These are phyloP conservation scores for Amaranthus hypochondriacus DNA, from an alignment of 148 eudicot genomes.

Conservation along the genomic window DNA sequence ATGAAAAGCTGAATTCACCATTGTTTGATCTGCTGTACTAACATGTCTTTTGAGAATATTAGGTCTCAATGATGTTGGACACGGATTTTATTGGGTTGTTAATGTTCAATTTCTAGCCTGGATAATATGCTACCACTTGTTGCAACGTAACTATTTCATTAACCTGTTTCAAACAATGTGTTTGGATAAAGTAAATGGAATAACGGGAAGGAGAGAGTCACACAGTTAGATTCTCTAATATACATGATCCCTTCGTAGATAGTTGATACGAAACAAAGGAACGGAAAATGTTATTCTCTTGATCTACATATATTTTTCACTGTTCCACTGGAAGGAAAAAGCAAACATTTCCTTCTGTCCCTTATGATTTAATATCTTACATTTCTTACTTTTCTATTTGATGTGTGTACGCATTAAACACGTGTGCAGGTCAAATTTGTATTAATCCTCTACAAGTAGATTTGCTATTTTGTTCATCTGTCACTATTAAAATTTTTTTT, in stretches of 20 bases:
- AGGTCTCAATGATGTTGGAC: neutral
- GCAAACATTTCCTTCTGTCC: neutral
- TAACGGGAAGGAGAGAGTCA: neutral
- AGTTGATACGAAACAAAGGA: neutral
- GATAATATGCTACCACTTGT: neutral
- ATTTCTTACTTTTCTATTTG: too few relatives aligned
- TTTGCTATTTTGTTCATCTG: too few relatives aligned
- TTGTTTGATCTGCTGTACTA: neutral
- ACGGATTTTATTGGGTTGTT: neutral
- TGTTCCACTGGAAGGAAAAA: neutral
- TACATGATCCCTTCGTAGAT: neutral
- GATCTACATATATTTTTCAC: too few relatives aligned
- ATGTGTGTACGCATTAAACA: too few relatives aligned
- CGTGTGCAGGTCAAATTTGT: too few relatives aligned
- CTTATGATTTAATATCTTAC: too few relatives aligned
- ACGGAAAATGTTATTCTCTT: too few relatives aligned
- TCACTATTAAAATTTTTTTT: too few relatives aligned
- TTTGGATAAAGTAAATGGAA: neutral
- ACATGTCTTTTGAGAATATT: neutral
- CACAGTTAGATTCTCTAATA: neutral
- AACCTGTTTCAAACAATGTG: neutral
- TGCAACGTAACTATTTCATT: neutral
- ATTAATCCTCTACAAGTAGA: too few relatives aligned
- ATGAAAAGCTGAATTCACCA: neutral
- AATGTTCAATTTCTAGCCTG: too few relatives aligned